Percentiles rank a stretch among this genome's conserved stretches.
These are phyloP conservation scores for Fusarium goolgardi DNA, from an alignment of 2,329 filamentous ascomycete species.

Conservation along the genomic window DNA sequence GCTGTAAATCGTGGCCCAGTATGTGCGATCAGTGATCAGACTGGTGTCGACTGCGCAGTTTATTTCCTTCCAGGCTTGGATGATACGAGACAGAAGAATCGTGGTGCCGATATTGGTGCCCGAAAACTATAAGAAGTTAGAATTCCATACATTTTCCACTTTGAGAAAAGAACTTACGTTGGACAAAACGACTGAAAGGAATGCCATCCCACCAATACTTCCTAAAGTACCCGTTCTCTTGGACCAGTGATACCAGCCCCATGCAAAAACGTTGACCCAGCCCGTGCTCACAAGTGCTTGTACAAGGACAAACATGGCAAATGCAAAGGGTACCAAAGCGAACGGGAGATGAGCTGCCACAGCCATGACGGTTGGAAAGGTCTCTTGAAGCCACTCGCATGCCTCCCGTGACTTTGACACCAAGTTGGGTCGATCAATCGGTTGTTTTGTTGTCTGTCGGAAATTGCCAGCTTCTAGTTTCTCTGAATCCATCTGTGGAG, in stretches of 20 bases:
- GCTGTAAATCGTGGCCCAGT: constrained; percentile 79
- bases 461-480: background rate
- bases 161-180: constrained; percentile 66
- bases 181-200: constrained; percentile 76
- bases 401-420: constrained; percentile 58
- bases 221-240: constrained; percentile 75
- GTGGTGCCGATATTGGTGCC: constrained; percentile 83
- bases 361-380: constrained; percentile 75
- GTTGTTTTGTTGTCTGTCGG: rapidly evolving
- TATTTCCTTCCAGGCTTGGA: constrained; percentile 75
- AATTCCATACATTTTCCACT: rapidly evolving
- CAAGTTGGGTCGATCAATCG: constrained; percentile 58
- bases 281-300: constrained; percentile 79
- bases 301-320: constrained; percentile 80
- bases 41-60: constrained; percentile 56
- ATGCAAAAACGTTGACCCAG: constrained; percentile 78
- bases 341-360: constrained; percentile 75
- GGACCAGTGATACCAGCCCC: constrained; percentile 81
- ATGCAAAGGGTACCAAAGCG: constrained; percentile 75
- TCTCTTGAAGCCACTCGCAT: constrained; percentile 73
- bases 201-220: constrained; percentile 77
- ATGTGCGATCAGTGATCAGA: constrained; percentile 71
- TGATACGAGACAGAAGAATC: constrained; percentile 76
- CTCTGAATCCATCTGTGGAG: constrained; percentile 3
- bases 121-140: constrained; percentile 66